Evolutionary conservation across 2,329 filamentous ascomycete species (phyloP).

Genomic region (Tolypocladium pustulatum): DNA sequence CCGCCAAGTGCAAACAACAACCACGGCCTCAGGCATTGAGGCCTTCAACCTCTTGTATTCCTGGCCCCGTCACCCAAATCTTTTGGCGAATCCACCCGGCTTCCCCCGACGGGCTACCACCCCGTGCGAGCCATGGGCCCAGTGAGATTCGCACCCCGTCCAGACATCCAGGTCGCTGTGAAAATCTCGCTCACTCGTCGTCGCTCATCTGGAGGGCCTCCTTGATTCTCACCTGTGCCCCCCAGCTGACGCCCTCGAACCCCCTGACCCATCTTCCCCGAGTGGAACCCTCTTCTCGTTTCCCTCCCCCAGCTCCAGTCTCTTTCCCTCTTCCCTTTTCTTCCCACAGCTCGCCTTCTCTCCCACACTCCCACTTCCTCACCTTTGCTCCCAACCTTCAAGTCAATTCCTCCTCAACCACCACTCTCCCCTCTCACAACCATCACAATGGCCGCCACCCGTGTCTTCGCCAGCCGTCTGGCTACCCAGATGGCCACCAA

Average conservation of each 20-base stretch:
- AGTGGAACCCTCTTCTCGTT: conserved; percentile 22
- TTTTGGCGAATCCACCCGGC: conserved; percentile 20
- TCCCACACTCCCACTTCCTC: conserved; percentile 15
- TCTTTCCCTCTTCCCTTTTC: conserved; percentile 30
- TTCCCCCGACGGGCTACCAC: conserved; percentile 22
- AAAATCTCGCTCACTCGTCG: conserved; percentile 19
- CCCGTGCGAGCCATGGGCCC: conserved; percentile 11
- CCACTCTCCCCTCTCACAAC: conserved; percentile 24
- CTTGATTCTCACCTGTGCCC: conserved; percentile 21
- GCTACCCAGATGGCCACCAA: conserved; percentile 67
- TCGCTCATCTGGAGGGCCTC: conserved; percentile 2
- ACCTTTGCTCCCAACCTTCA: conserved; percentile 22
- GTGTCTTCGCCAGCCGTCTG: conserved; percentile 69
- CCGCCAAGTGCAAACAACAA: conserved; percentile 2
- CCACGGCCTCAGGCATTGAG: conserved; percentile 21
- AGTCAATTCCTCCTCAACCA: conserved; percentile 17
- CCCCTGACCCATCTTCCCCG: conserved; percentile 17
- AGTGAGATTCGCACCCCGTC: conserved; percentile 17
- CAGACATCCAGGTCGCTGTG: conserved; percentile 9
- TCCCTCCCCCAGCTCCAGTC: conserved; percentile 23
- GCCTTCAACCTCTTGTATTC: conserved; percentile 1
- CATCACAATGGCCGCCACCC: conserved; percentile 71
- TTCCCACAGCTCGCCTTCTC: conserved; percentile 22
- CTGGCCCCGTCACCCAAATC: conserved; percentile 11
- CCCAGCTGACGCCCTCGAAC: conserved; percentile 23